Evolutionary conservation across 176 grass and related monocot genomes (phyloP).

Genomic region (Oryza glumipatula): DNA sequence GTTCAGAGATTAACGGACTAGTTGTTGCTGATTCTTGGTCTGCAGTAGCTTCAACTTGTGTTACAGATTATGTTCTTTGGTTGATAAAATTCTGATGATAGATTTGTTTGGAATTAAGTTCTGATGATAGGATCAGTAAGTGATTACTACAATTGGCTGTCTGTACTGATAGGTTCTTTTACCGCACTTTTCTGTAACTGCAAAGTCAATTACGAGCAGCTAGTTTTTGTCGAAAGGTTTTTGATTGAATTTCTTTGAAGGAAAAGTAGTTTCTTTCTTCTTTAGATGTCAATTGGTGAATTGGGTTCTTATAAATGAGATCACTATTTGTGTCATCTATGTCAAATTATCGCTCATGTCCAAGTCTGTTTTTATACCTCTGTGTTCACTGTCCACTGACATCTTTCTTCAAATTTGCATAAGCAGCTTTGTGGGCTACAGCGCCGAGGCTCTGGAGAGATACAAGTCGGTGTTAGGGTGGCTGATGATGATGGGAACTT

Average conservation of each 20-base stretch:
- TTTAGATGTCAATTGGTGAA: background rate
- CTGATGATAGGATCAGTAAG: background rate
- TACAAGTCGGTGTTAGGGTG: too few relatives aligned
- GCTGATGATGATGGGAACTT: too few relatives aligned
- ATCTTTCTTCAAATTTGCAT: slow-evolving; percentile 29
- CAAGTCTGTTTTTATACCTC: background rate
- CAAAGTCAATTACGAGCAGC: background rate
- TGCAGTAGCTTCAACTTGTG: too few relatives aligned
- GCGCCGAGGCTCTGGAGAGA: too few relatives aligned
- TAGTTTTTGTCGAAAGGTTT: background rate
- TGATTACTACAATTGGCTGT: background rate
- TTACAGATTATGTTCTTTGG: too few relatives aligned
- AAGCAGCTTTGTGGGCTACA: too few relatives aligned
- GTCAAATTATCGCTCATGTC: background rate
- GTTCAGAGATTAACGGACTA: too few relatives aligned
- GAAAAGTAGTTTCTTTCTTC: slow-evolving; percentile 3
- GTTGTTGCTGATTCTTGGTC: too few relatives aligned
- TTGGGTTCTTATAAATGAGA: background rate
- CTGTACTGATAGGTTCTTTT: background rate
- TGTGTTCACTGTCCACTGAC: background rate
- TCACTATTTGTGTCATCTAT: background rate
- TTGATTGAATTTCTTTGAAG: background rate
- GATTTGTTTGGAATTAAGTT: background rate
- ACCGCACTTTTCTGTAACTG: background rate
- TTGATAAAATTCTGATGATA: background rate